Evolutionary conservation across 805 yeast species (phyloP), one percentile per base, ranked within the genome.

Genomic region (Candida chilensis): DNA sequence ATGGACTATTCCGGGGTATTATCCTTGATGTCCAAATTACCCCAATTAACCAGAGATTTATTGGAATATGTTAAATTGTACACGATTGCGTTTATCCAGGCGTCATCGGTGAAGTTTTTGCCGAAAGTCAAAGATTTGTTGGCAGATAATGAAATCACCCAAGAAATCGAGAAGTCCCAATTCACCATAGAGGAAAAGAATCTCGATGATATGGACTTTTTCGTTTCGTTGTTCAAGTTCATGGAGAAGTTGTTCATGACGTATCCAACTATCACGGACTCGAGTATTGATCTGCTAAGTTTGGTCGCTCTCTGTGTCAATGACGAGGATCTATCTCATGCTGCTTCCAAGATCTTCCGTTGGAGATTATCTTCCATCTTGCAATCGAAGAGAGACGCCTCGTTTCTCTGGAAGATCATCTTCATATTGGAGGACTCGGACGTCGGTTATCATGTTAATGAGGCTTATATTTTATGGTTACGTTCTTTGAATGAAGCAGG

Each of bases 391-490:
- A 27, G 28, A 11, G 38, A 39, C 10, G 32, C 52, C 1, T 22
- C 32, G 3, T 44, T 54, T 5, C 39, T 64, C 4, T 78, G 85
- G 85, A 40, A 52, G 3, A 35, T 62, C 2, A 54, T 78, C 6
- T 62, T 56, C 31, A 35, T 40, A 0, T 45, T 74, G 12, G 45
- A 54, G 27, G 37, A 37, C 3, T 49, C 68, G 0, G 29, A 38
- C 1, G 30, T 37, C 31, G 24, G 41, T 34, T 19, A 35, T 34
- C 39, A 48, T 42, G 45, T 49, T 13, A 55, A 65, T 6, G 64
- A 64, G 39, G 74, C 70, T 0, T 67, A 60, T 32, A 54, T 71
- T 6, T 56, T 77, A 15, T 71, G 84, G 74, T 47, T 80, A 24
- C 61, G 85, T 32, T 64, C 64, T 33, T 52, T 79, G 29, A 38